Evolutionary conservation across 1,284 basidiomycete species (phyloP), one percentile per base, ranked within the genome.

Genomic region (Bjerkandera adusta): DNA sequence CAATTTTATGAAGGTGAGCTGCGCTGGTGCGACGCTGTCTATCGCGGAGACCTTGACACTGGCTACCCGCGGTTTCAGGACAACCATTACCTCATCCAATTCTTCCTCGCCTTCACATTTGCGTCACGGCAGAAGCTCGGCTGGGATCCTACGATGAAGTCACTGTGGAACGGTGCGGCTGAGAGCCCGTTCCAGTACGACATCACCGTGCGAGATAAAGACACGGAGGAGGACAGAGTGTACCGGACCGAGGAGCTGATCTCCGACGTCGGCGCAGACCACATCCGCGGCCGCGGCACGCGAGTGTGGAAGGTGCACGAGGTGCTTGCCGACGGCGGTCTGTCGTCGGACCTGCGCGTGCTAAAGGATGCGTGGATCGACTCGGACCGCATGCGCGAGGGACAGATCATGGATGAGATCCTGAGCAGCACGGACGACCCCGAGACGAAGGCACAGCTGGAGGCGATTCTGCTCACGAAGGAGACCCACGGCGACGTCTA

Each of bases 71-170:
- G n/a, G 8, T 0, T 30, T 20, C 21, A 50, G 48, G 32, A 46
- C 13, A 36, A 44, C 36, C 3, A 32, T n/a, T 16, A 10, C 1
- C 4, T 50, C 2, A 20, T 45, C 15, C 21, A 42, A 2, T 50
- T 50, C 18, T 32, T 45, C 5, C 38, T 50, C 7, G 25, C 27
- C 10, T 6, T 40, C 16, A 34, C 30, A 22, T 49, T 34, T 27
- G 48, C 43, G 5, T n/a, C 24, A 10, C 18, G 10, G 6, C 25
- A 40, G 1, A 22, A 45, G 7, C 37, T 49, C 18, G 48, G 48
- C 2, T 39, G 27, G 18, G 48, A 49, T 30, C 48, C 48, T 7
- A 44, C 43, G 7, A 49, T 45, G 21, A 18, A 15, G 30, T 16
- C 18, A 21, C 15, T 18, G 5, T 21, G 18, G 7, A 4, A 10